phyloP scores from a whole-genome alignment of 2,329 filamentous ascomycete species.

The Aspergillus clavatus region DNA sequence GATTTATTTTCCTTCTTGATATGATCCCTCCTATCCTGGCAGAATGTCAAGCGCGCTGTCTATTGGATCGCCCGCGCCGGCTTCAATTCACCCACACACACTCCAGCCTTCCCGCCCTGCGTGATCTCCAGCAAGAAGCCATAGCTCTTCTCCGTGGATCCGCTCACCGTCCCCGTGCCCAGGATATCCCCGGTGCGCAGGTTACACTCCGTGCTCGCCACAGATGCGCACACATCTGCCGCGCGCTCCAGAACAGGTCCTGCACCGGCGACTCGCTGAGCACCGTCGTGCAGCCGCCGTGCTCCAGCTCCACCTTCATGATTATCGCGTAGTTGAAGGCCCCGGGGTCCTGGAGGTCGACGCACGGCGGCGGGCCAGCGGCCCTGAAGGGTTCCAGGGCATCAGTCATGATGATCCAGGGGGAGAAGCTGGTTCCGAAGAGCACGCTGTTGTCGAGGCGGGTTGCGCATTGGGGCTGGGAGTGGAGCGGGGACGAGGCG shows the following conservation, averaged over 20 bases:
- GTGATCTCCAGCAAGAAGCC: constrained; percentile 29
- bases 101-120: constrained; percentile 22
- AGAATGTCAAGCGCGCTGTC: neutral
- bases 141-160: constrained; percentile 16
- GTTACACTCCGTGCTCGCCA: constrained; percentile 22
- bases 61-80: neutral
- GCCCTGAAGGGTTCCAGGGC: constrained; percentile 43
- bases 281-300: constrained; percentile 2
- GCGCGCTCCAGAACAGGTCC: constrained; percentile 26
- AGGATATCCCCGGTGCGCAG: constrained; percentile 29
- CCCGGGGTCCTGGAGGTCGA: constrained; percentile 16
- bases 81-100: constrained; percentile 20
- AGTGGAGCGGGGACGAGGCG: constrained; percentile 39
- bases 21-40: neutral
- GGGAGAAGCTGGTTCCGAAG: constrained; percentile 56
- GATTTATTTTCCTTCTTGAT: neutral
- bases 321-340: constrained; percentile 19
- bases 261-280: constrained; percentile 15
- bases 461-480: constrained; percentile 45
- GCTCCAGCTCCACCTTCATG: constrained; percentile 18
- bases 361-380: constrained; percentile 14
- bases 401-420: constrained; percentile 59
- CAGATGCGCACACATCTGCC: constrained; percentile 29
- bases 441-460: constrained; percentile 49
- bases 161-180: constrained; percentile 30